Base-by-base conservation (phyloP, 2,329 filamentous ascomycete genomes). In the Fonsecaea erecta region DNA sequence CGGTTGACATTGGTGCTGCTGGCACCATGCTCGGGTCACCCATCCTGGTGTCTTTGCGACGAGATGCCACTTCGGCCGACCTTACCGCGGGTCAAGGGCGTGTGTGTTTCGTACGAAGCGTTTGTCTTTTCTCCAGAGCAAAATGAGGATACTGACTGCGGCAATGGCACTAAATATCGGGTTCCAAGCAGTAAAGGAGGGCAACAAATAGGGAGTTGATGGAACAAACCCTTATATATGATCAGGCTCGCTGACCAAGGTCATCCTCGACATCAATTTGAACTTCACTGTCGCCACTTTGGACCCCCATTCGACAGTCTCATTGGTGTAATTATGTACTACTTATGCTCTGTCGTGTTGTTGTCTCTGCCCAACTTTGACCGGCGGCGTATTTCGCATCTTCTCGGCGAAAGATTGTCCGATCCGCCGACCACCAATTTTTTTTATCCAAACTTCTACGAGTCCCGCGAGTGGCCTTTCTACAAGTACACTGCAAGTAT, bases 1-100 rank as follows among this genome's bases (percentile, higher is more conserved):
- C 32, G 21, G 60, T 59, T 11, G 62, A 62, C 56, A 63, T 35
- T 14, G 67, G 64, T 24, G 60, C 64, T 21, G 59, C 64, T 14
- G 67, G 60, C 4, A 28, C 2, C 14, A 62, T 11, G 28, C 12
- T 51, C 6, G 56, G 24, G 1, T 69, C 67, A 12, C 64, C 67
- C 67, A 69, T 69, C 12, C 21, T 48, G 43, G 12, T 24, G 18
- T 21, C 21, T 11, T 48, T 48, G 43, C 12, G 18, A 2, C 5
- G 43, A 48, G 37, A 12, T n/a, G n/a, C 53, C 18, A 14, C 9
- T 37, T 14, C 48, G 12, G 14, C 18, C 24, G 59, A 18, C n/a
- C 24, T 28, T 8, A 12, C 9, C n/a, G 18, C 12, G 18, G 4
- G 32, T 34, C 9, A 7, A 11, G 32, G 5, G 9, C 30, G 30